A percentile compares a stretch with the other conserved stretches of the same genome.
phyloP scores from a whole-genome alignment of 1,139 yeast species.

The Yamadazyma membranifaciens region DNA sequence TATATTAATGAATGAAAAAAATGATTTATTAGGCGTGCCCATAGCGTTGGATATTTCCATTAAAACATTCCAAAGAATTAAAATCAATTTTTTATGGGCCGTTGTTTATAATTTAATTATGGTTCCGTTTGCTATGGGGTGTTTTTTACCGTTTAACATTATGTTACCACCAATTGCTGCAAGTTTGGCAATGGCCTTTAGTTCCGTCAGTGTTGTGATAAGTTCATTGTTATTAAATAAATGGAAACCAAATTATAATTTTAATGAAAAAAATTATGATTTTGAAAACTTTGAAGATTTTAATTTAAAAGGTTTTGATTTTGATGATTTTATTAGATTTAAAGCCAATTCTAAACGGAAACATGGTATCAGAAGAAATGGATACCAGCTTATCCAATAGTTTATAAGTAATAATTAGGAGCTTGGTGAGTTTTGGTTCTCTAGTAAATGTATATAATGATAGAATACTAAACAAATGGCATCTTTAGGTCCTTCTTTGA shows the following conservation, averaged over 20 bases:
- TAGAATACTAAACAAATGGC: too few relatives aligned
- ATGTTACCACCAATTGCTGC: slow-evolving; percentile 87
- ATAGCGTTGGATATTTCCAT: slow-evolving; percentile 73
- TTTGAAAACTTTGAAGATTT: slow-evolving; percentile 26
- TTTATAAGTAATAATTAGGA: not conserved
- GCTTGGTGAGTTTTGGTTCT: not conserved
- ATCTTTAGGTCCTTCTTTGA: too few relatives aligned
- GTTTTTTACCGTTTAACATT: slow-evolving; percentile 73
- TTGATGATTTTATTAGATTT: slow-evolving; percentile 29
- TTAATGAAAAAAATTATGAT: slow-evolving; percentile 19
- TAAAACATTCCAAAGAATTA: slow-evolving; percentile 71
- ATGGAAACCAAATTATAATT: slow-evolving; percentile 46
- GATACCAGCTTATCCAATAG: slow-evolving; percentile 5
- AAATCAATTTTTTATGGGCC: slow-evolving; percentile 83
- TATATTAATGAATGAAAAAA: slow-evolving; percentile 51
- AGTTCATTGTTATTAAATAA: slow-evolving; percentile 70
- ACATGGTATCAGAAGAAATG: slow-evolving; percentile 6
- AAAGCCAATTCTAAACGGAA: slow-evolving; percentile 18
- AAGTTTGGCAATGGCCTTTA: slow-evolving; percentile 90
- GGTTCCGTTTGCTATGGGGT: slow-evolving; percentile 97
- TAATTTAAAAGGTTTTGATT: slow-evolving; percentile 28
- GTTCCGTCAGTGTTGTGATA: slow-evolving; percentile 84
- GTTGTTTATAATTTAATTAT: slow-evolving; percentile 77
- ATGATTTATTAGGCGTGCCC: slow-evolving; percentile 62
- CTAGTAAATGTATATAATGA: too few relatives aligned